Conservation (phyloP, 192 early-diverging fungal genomes). For the Backusella westeae region DNA sequence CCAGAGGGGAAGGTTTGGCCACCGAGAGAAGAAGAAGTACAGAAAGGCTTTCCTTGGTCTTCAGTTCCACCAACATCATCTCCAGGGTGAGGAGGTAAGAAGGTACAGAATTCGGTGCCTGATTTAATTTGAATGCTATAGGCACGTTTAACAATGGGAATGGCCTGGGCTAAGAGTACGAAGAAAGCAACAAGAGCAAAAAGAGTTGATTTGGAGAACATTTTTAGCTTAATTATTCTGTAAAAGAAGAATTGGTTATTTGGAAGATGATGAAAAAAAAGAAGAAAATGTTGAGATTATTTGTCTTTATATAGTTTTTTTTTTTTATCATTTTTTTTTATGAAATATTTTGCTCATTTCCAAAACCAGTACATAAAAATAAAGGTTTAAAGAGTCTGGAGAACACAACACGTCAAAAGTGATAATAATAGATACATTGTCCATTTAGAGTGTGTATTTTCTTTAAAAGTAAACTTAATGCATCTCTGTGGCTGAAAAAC, state of each 20-base stretch:
- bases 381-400: not conserved
- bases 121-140: slow-evolving; percentile 15
- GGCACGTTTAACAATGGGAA: slow-evolving; percentile 12
- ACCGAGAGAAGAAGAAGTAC: slow-evolving; percentile 29
- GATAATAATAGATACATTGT: not conserved
- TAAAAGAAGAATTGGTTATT: not conserved
- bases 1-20: slow-evolving; percentile 42
- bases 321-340: not conserved
- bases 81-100: slow-evolving; percentile 41
- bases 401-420: not conserved
- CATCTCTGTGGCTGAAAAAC: not conserved
- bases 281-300: not conserved
- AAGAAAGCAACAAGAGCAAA: slow-evolving; percentile 3
- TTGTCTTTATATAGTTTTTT: not conserved
- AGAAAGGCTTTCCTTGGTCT: slow-evolving; percentile 42
- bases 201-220: not conserved
- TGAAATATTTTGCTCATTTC: not conserved
- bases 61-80: slow-evolving; percentile 38
- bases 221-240: not conserved
- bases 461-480: not conserved
- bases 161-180: not conserved
- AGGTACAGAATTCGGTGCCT: slow-evolving; percentile 19
- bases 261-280: not conserved
- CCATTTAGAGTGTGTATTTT: not conserved
- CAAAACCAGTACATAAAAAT: not conserved